Conservation (phyloP, 1,139 yeast genomes). For the Kluyveromyces marxianus region DNA sequence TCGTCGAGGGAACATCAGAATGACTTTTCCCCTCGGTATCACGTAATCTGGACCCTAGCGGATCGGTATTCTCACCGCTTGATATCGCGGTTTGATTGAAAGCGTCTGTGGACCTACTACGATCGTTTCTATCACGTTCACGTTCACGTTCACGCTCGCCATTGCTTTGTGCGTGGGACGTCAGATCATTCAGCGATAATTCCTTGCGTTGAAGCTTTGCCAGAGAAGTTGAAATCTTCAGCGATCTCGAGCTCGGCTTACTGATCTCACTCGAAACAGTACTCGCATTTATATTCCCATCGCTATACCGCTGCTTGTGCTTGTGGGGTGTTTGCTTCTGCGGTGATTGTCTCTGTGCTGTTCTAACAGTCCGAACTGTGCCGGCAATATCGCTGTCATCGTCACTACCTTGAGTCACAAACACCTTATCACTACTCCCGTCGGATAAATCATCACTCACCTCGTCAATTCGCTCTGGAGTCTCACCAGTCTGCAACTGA, state of each 20-base stretch:
- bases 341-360: background rate
- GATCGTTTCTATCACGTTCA: too few species aligned
- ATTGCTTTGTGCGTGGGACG: background rate
- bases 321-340: background rate
- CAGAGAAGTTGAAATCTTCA: background rate
- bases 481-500: too few species aligned
- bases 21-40: background rate
- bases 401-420: background rate
- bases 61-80: slow-evolving; percentile 1
- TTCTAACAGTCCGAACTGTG: too few species aligned
- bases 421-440: background rate
- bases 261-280: background rate
- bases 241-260: background rate
- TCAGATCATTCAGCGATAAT: background rate
- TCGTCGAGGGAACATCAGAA: background rate
- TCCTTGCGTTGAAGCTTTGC: background rate
- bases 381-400: too few species aligned
- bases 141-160: too few species aligned
- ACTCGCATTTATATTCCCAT: background rate
- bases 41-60: slow-evolving; percentile 2
- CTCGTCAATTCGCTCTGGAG: too few species aligned
- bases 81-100: background rate
- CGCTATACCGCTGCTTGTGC: background rate
- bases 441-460: background rate
- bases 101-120: background rate